Evolutionary conservation across 2,329 filamentous ascomycete genomes (phyloP), one percentile per base, ranked within the genome.

Genomic region (Colletotrichum eremochloae): DNA sequence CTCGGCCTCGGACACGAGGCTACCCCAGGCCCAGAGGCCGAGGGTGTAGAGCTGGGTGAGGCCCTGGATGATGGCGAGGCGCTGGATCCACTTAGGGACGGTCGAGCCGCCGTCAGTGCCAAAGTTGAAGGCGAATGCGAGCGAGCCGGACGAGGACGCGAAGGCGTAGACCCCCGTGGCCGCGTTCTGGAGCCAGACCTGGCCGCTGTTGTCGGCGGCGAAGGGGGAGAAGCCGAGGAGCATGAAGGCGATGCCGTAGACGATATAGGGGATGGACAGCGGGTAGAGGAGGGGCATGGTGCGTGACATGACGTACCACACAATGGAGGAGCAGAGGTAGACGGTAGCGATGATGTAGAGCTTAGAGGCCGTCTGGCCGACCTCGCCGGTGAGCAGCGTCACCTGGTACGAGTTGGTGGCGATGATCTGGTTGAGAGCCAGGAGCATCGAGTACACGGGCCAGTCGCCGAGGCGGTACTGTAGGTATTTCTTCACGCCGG

Each of bases 61-160:
- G 53, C 91, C 91, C 79, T 92, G 90, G 64, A 93, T 91, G 24
- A 90, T 80, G 76, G 90, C 91, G 24, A 91, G 90, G 68, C 91
- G 87, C 81, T 90, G 91, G 33, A 90, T 89, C 90, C 90, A 92
- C 46, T 88, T 85, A 77, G 88, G 89, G 50, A 91, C 86, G 12
- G 90, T 88, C 2, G 87, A 86, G 62, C 89, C 89, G 52, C 87
- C 88, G 82, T 91, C 89, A 74, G 88, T 88, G 67, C 90, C 90
- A 75, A 92, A 92, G 79, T 92, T 92, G 64, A 92, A 85, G 3
- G 90, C 87, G 76, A 93, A 93, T 82, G 89, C 91, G 67, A 93
- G 84, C 0, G 88, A 89, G 7, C 91, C 91, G 50, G 87, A 89
- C 11, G 89, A 86, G 3, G 90, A 91, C 3, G 90, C 91, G 6